These are phyloP conservation scores for Pseudoneurospora amorphoporcata DNA, from an alignment of 495 filamentous ascomycete species.

Conservation along the genomic window DNA sequence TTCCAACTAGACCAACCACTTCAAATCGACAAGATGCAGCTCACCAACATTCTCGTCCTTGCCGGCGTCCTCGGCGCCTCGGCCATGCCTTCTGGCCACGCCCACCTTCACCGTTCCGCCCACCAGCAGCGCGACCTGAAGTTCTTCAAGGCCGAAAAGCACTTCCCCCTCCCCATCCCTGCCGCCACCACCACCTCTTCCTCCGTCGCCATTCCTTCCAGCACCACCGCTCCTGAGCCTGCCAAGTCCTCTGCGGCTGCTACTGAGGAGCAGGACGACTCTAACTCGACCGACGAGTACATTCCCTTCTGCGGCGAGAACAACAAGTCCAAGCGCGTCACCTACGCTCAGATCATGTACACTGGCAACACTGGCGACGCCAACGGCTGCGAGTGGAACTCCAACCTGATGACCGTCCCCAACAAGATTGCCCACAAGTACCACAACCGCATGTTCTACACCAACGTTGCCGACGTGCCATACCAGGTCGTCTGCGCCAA, in stretches of 20 bases:
- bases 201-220: neutral
- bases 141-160: constrained; percentile 17
- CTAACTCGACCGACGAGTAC: neutral
- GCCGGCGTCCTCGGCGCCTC: constrained; percentile 17
- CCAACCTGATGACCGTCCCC: constrained; percentile 29
- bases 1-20: constrained; percentile 3
- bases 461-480: constrained; percentile 15
- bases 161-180: constrained; percentile 4
- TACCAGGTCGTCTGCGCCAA: constrained; percentile 25
- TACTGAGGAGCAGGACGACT: neutral
- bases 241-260: neutral
- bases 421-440: constrained; percentile 25
- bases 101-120: constrained; percentile 19
- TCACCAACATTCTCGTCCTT: constrained; percentile 18
- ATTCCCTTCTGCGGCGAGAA: constrained; percentile 19
- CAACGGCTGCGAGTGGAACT: constrained; percentile 22
- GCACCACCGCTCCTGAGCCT: neutral
- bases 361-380: constrained; percentile 22
- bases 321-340: constrained; percentile 23
- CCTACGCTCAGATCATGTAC: constrained; percentile 24
- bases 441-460: constrained; percentile 27
- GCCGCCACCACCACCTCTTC: neutral
- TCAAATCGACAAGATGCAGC: constrained; percentile 17
- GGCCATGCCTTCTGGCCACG: constrained; percentile 25
- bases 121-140: constrained; percentile 14